Base-by-base conservation (phyloP, 169 alveolate genomes). In the Eimeria brunetti region DNA sequence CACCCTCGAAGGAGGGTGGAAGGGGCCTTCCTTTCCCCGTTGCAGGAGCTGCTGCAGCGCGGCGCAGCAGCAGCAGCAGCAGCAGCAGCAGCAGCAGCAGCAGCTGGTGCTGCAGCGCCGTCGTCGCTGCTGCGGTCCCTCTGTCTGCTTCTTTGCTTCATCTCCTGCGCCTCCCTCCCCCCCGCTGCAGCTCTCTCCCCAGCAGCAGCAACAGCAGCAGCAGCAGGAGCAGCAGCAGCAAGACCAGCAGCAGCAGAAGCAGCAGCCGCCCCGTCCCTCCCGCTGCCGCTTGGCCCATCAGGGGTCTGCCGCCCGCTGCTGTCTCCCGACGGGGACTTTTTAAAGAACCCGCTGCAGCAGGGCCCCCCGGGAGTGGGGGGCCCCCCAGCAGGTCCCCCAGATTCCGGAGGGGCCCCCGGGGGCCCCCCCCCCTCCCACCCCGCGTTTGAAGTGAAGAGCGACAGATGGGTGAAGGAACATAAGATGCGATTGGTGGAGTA, bases 371-470 rank as follows among this genome's bases (percentile, higher is more conserved):
- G 76, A 22, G 16, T 67, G 12, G 38, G 30, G 76, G 30, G 76
- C 38, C 76, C 30, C 30, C 44, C 38, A 27, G 44, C 20, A 20
- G 38, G 76, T 7, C 30, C 76, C 76, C 38, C 8, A 30, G 76
- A 30, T n/a, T n/a, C n/a, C n/a, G n/a, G n/a, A n/a, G n/a, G n/a
- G n/a, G n/a, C n/a, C n/a, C n/a, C n/a, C n/a, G 76, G 38, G 64
- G 62, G 36, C 62, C 36, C 88, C 56, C 53, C 84, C 84, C 56
- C 30, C n/a, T n/a, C 18, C n/a, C 96, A 94, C 30, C 92, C 88
- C 33, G 89, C 94, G 46, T 94, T 73, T 67, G 96, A 85, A 49
- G 49, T 94, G 12, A 16, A 27, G 6, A 20, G 67, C 14, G 64
- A 53, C 30, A 81, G 69, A 24, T 18, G 9, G 1, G 91, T 88